Evolutionary conservation across 306 rosid species (phyloP).

Genomic region (Senna tora): DNA sequence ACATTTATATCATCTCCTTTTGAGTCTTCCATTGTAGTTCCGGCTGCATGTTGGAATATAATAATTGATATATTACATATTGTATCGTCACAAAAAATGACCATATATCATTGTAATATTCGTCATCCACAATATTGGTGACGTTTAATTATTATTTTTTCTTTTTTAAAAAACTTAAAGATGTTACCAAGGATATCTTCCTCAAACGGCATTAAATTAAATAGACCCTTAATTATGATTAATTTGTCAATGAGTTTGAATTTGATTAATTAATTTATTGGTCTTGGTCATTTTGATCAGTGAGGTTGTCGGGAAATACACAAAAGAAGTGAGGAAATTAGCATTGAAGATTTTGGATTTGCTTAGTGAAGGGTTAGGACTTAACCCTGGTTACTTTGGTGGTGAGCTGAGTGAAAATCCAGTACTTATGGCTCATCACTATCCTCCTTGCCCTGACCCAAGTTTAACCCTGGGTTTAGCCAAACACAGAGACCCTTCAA

Average conservation of each 20-base stretch:
- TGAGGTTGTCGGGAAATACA: constrained; percentile 54
- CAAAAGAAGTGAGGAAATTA: constrained; percentile 44
- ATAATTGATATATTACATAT: too few species aligned
- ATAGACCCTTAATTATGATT: too few species aligned
- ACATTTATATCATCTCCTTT: not conserved
- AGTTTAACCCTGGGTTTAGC: constrained; percentile 62
- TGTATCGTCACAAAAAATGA: not conserved
- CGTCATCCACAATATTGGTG: not conserved
- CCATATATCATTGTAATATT: not conserved
- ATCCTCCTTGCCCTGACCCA: constrained; percentile 82
- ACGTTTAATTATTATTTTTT: not conserved
- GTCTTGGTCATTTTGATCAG: constrained; percentile 42
- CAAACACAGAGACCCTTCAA: constrained; percentile 62
- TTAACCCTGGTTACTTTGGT: constrained; percentile 39
- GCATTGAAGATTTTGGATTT: constrained; percentile 52
- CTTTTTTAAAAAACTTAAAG: not conserved
- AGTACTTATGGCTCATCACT: constrained; percentile 51
- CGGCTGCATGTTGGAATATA: not conserved
- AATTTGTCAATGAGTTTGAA: too few species aligned
- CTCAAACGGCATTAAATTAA: not conserved
- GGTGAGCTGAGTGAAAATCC: constrained; percentile 51
- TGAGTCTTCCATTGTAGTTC: not conserved
- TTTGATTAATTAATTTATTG: not conserved
- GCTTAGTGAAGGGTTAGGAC: constrained; percentile 65
- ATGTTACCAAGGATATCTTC: not conserved